phyloP scores from a whole-genome alignment of 352 stramenopile species.

The Phytophthora multivora region DNA sequence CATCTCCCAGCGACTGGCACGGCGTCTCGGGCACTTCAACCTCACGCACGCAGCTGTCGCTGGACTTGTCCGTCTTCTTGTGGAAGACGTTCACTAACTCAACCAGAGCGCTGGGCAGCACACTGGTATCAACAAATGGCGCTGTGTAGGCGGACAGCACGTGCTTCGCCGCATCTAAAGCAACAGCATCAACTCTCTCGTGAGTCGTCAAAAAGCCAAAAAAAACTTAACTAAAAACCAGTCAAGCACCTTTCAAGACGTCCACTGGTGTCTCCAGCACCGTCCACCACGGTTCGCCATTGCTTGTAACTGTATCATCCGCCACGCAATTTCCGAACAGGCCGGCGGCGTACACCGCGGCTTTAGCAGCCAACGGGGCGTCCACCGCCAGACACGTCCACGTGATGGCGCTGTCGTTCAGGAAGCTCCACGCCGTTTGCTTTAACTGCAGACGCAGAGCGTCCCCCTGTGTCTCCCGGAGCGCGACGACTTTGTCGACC shows the following conservation, averaged over 20 bases:
- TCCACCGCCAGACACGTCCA: slow-evolving; percentile 51
- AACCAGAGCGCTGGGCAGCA: slow-evolving; percentile 17
- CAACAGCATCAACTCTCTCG: slow-evolving; percentile 7
- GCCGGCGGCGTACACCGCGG: slow-evolving; percentile 50
- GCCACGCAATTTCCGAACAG: slow-evolving; percentile 38
- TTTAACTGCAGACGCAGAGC: slow-evolving; percentile 31
- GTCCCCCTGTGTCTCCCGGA: slow-evolving; percentile 18
- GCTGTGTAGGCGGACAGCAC: slow-evolving; percentile 33
- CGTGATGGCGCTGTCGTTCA: slow-evolving; percentile 60
- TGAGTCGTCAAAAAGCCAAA: slow-evolving; percentile 13
- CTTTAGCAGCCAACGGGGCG: slow-evolving; percentile 40
- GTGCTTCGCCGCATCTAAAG: slow-evolving; percentile 32
- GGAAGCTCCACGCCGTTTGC: slow-evolving; percentile 53
- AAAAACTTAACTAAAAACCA: slow-evolving; percentile 2
- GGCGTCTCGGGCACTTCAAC: slow-evolving; percentile 2
- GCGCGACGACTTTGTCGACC: slow-evolving; percentile 39
- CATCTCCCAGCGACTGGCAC: slow-evolving; percentile 10
- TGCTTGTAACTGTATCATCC: slow-evolving; percentile 12
- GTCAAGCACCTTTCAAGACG: slow-evolving; percentile 39
- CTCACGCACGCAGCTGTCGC: slow-evolving; percentile 15
- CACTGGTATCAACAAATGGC: slow-evolving; percentile 31
- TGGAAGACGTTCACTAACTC: slow-evolving; percentile 31
- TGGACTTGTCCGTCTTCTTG: slow-evolving; percentile 24
- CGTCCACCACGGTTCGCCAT: slow-evolving; percentile 37
- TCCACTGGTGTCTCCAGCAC: slow-evolving; percentile 33